Percentiles rank a stretch among this genome's conserved stretches.
Conservation (phyloP, 2,329 filamentous ascomycete genomes). For the Penicillium verrucosum region DNA sequence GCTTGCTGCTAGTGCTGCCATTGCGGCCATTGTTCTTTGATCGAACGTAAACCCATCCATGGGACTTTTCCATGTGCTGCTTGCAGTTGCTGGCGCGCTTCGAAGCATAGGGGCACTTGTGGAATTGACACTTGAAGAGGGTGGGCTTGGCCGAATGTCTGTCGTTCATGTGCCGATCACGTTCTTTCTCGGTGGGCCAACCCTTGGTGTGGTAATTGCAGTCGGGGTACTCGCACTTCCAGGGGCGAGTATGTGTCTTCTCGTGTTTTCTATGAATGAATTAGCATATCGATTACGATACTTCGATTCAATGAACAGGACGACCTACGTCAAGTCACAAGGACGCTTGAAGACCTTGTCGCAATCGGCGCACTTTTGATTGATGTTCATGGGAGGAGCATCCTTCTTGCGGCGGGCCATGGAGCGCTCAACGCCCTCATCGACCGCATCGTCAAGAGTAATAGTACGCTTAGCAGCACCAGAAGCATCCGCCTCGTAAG, state of each 20-base stretch:
- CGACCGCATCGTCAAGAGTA: constrained; percentile 55
- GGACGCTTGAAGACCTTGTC: constrained; percentile 92
- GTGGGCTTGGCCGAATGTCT: constrained; percentile 80
- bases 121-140: constrained; percentile 78
- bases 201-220: constrained; percentile 91
- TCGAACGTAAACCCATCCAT: constrained; percentile 84
- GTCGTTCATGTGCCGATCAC: constrained; percentile 93
- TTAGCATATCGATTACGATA: constrained; percentile 6
- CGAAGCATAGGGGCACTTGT: constrained; percentile 85
- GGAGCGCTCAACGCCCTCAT: constrained; percentile 81
- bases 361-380: constrained; percentile 78
- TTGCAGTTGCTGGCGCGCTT: constrained; percentile 97
- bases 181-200: constrained; percentile 97
- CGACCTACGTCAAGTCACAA: constrained; percentile 74
- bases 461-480: constrained; percentile 52
- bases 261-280: constrained; percentile 68
- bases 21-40: constrained; percentile 87
- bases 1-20: constrained; percentile 47
- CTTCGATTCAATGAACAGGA: not conserved
- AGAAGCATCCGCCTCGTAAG: constrained; percentile 50
- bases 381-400: constrained; percentile 76
- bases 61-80: constrained; percentile 97
- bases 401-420: constrained; percentile 97
- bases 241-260: constrained; percentile 94
- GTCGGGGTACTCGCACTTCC: constrained; percentile 77